Base-by-base conservation (phyloP, 768 basidiomycete species). In the Porpolomopsis calyptriformis region DNA sequence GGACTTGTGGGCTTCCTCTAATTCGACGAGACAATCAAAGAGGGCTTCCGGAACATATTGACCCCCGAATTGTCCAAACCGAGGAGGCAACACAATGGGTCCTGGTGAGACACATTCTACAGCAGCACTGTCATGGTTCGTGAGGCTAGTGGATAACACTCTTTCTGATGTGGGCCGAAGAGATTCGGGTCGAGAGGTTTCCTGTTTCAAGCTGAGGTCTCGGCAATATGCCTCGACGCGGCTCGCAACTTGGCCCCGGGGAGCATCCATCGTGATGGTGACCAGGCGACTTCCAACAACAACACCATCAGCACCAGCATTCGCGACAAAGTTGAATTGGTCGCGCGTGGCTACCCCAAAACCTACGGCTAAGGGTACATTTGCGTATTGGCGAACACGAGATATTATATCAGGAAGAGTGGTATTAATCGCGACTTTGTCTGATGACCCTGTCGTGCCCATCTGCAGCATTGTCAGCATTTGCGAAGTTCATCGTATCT, bases 21-120 rank as follows among this genome's bases (percentile, higher is more conserved):
- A 72, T 67, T 99, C 93, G 16, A 77, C 68, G 34, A 98, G 71
- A 55, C 87, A 90, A 58, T 93, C 96, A 54, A 93, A 84, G n/a
- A 98, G 71, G 11, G 91, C 81, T 64, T 98, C 96, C 1, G 96
- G 92, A 4, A 97, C 96, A 66, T 92, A 99, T 56, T 96, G 92
- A 3, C 96, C 96, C 26, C 96, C 96, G 58, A 93, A 99, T 50
- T 91, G 73, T 29, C 96, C 96, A 55, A 99, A 99, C 40, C 91
- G 76, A 1, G 80, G 70, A 1, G 93, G 89, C 0, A 98, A 70
- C 12, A 71, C 67, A 40, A 59, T 66, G 18, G 61, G 53, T 39
- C 70, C 67, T 0, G 68, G 57, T 10, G 63, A 46, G 11, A n/a
- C n/a, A n/a, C n/a, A n/a, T n/a, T n/a, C n/a, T n/a, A n/a, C n/a